Evolutionary conservation across 1,284 basidiomycete species (phyloP).

Genomic region (Fistulinella cinereoalba): DNA sequence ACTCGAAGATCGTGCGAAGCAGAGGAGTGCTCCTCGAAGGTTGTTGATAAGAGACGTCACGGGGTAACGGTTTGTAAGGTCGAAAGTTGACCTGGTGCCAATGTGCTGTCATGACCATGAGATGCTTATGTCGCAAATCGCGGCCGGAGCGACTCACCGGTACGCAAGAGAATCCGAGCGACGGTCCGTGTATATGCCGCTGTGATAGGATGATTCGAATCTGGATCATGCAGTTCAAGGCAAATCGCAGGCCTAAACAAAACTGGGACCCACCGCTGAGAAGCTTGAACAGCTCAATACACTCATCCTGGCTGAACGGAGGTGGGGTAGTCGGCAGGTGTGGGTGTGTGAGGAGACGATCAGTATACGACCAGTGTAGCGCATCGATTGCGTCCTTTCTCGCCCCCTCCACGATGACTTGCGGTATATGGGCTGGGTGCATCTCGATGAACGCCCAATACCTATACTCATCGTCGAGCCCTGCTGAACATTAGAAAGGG

Average conservation of each 20-base stretch:
- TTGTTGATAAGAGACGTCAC: constrained; percentile 40
- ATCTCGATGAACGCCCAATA: constrained; percentile 75
- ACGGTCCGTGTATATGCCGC: constrained; percentile 65
- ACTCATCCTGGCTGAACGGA: constrained; percentile 71
- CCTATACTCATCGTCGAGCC: constrained; percentile 65
- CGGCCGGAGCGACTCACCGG: constrained; percentile 44
- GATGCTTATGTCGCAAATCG: background rate
- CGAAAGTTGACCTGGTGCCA: constrained; percentile 73
- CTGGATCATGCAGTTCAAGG: constrained; percentile 17
- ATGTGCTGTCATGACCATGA: constrained; percentile 43
- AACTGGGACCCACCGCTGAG: constrained; percentile 47
- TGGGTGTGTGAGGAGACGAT: constrained; percentile 61
- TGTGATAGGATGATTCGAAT: constrained; percentile 37
- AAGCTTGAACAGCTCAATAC: constrained; percentile 63
- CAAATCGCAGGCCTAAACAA: constrained; percentile 7
- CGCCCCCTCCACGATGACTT: constrained; percentile 44
- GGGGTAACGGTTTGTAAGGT: constrained; percentile 57
- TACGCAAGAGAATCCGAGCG: constrained; percentile 62
- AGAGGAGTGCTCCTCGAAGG: constrained; percentile 40
- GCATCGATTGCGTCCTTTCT: constrained; percentile 65
- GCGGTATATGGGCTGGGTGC: constrained; percentile 64
- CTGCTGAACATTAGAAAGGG: constrained; percentile 34
- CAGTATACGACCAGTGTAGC: constrained; percentile 74
- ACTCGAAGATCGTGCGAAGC: constrained; percentile 49
- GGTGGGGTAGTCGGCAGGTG: constrained; percentile 43